phyloP scores from a whole-genome alignment of 2,329 filamentous ascomycete genomes.

The Biscogniauxia mediterranea region DNA sequence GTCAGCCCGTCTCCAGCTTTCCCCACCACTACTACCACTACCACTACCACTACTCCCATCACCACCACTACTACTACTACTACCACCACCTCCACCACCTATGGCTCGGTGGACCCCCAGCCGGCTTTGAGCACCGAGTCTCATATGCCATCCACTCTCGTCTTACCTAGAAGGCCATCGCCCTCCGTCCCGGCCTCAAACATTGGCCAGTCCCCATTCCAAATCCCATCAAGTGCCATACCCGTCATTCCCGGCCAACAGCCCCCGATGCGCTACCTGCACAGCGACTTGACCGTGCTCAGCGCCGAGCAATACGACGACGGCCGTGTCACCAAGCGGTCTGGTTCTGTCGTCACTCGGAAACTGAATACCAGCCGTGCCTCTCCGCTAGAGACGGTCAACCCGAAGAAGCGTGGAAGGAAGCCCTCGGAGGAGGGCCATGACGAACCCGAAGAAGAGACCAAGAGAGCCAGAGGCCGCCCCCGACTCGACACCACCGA shows the following conservation, averaged over 20 bases:
- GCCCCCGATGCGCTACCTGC: conserved; percentile 30
- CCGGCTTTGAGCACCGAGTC: too few relatives aligned
- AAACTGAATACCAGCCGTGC: conserved; percentile 19
- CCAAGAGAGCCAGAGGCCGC: conserved; percentile 66
- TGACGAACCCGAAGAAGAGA: conserved; percentile 44
- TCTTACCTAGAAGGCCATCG: background rate
- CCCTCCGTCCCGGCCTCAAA: background rate
- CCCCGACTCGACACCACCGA: conserved; percentile 75
- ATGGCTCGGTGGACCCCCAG: too few relatives aligned
- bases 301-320: conserved; percentile 47
- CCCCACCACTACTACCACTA: too few relatives aligned
- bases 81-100: too few relatives aligned
- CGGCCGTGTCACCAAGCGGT: conserved; percentile 24
- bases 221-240: conserved; percentile 7
- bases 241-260: conserved; percentile 9
- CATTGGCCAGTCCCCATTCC: background rate
- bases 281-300: conserved; percentile 42
- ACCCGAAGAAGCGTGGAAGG: conserved; percentile 35
- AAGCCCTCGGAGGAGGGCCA: conserved; percentile 30
- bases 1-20: too few relatives aligned
- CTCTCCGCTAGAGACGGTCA: conserved; percentile 6
- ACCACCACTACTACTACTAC: too few relatives aligned
- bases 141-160: too few relatives aligned
- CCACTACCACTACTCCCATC: too few relatives aligned
- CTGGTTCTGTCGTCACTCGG: conserved; percentile 17